Evolutionary conservation across 768 basidiomycete species (phyloP).

Genomic region (Mycena metata): DNA sequence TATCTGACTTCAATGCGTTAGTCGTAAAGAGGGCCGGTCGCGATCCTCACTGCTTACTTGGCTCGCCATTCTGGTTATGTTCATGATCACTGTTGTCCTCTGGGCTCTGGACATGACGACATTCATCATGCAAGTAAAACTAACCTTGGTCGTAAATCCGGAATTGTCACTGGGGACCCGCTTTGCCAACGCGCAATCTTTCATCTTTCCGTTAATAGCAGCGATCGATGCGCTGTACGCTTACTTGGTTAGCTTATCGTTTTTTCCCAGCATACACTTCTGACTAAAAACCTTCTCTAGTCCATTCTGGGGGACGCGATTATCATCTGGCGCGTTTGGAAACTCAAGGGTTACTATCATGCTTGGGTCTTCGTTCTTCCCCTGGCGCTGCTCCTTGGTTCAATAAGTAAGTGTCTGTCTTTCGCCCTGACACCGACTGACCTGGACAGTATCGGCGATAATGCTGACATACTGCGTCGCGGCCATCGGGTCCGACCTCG

Average conservation of each 20-base stretch:
- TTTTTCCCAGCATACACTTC: not conserved
- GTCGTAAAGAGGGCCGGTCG: not conserved
- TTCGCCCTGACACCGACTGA: too few relatives aligned
- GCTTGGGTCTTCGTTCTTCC: slow-evolving; percentile 37
- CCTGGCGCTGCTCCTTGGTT: slow-evolving; percentile 31
- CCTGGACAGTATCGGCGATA: slow-evolving; percentile 29
- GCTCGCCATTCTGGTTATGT: slow-evolving; percentile 27
- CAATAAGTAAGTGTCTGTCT: slow-evolving; percentile 28
- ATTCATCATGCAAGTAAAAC: slow-evolving; percentile 31
- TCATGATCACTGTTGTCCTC: slow-evolving; percentile 20
- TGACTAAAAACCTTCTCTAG: slow-evolving; percentile 12
- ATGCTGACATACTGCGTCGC: slow-evolving; percentile 40
- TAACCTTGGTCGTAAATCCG: slow-evolving; percentile 14
- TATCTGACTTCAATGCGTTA: not conserved
- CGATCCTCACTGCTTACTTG: not conserved
- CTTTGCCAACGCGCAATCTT: slow-evolving; percentile 8
- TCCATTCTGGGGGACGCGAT: slow-evolving; percentile 40
- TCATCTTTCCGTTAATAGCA: slow-evolving; percentile 19
- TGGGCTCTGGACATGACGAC: slow-evolving; percentile 39
- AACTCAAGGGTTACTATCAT: slow-evolving; percentile 29
- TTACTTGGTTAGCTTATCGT: slow-evolving; percentile 31
- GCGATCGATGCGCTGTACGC: slow-evolving; percentile 36
- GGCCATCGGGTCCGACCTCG: slow-evolving; percentile 30
- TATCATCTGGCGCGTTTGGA: slow-evolving; percentile 42
- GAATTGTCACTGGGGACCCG: not conserved